A percentile compares a stretch with the other conserved stretches of the same genome.
These are phyloP conservation scores for Stephanodiscus minutulus DNA, from an alignment of 108 stramenopile genomes.

Conservation along the genomic window DNA sequence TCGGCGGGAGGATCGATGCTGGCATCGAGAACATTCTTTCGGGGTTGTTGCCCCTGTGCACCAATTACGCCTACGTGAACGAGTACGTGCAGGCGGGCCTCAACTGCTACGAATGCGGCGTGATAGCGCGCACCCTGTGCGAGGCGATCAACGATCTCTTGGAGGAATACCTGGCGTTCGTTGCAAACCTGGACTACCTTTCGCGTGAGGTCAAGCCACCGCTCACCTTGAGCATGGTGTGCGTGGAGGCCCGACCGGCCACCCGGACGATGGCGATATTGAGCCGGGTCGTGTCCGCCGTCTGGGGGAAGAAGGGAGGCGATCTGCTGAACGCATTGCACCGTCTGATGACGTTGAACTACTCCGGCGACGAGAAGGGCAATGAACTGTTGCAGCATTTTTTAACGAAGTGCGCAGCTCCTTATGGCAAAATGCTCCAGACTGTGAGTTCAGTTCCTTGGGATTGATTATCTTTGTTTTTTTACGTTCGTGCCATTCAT, in stretches of 20 bases:
- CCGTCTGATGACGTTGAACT: conserved; percentile 39
- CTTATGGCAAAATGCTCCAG: conserved; percentile 86
- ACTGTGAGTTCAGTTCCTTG: not conserved
- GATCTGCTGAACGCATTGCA: conserved; percentile 74
- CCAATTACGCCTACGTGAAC: conserved; percentile 65
- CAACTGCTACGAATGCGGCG: conserved; percentile 81
- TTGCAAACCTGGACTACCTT: conserved; percentile 67
- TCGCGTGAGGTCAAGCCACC: conserved; percentile 30
- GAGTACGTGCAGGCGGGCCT: conserved; percentile 63
- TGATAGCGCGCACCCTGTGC: conserved; percentile 86
- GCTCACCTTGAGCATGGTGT: conserved; percentile 80
- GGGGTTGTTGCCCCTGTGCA: conserved; percentile 73
- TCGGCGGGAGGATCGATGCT: conserved; percentile 54
- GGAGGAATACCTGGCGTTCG: conserved; percentile 78
- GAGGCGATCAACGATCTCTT: conserved; percentile 75
- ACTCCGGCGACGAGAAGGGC: conserved; percentile 69
- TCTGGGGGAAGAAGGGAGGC: conserved; percentile 73
- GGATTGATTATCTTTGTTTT: not conserved
- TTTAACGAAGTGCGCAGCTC: conserved; percentile 68
- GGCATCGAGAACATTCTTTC: conserved; percentile 59
- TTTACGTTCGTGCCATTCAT: not conserved
- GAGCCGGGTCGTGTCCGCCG: conserved; percentile 53
- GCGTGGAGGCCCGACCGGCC: conserved; percentile 72
- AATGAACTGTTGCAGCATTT: conserved; percentile 61
- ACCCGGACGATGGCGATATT: conserved; percentile 79